Evolutionary conservation across 768 basidiomycete species (phyloP).

Genomic region (Leccinum barrowsii): DNA sequence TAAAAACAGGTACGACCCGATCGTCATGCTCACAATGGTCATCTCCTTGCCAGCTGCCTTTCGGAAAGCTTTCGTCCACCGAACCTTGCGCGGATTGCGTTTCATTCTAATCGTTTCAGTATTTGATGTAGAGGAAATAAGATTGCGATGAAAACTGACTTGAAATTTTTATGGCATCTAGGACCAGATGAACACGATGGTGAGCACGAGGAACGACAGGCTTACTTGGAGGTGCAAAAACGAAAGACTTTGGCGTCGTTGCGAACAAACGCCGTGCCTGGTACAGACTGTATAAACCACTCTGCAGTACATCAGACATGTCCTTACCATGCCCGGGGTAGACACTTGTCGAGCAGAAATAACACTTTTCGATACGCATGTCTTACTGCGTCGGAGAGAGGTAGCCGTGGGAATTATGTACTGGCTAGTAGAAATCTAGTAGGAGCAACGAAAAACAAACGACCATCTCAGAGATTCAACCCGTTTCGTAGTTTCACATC

Average conservation of each 20-base stretch:
- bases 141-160: slow-evolving; percentile 47
- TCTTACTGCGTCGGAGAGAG: slow-evolving; percentile 5
- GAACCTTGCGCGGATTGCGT: slow-evolving; percentile 96
- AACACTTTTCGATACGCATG: slow-evolving; percentile 98
- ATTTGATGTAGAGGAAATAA: background rate
- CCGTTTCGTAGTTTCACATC: slow-evolving; percentile 4
- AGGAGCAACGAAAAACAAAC: background rate
- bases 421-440: too few relatives aligned
- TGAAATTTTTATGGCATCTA: slow-evolving; percentile 99
- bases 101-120: slow-evolving; percentile 71
- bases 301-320: background rate
- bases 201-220: slow-evolving; percentile 2
- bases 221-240: slow-evolving; percentile 96
- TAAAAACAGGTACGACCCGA: background rate
- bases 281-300: background rate
- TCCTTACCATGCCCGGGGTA: slow-evolving; percentile 90
- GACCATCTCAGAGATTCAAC: background rate
- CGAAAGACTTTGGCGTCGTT: slow-evolving; percentile 98
- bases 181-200: slow-evolving; percentile 4
- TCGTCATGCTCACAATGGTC: slow-evolving; percentile 74
- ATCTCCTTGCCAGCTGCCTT: slow-evolving; percentile 99
- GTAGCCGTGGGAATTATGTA: slow-evolving; percentile 24
- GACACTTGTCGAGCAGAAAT: slow-evolving; percentile 95
- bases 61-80: slow-evolving; percentile 99
- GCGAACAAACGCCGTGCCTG: slow-evolving; percentile 92